Percentiles rank a stretch among this genome's conserved stretches.
Conservation (phyloP, 2,329 filamentous ascomycete species). For the Alternaria ethzedia region DNA sequence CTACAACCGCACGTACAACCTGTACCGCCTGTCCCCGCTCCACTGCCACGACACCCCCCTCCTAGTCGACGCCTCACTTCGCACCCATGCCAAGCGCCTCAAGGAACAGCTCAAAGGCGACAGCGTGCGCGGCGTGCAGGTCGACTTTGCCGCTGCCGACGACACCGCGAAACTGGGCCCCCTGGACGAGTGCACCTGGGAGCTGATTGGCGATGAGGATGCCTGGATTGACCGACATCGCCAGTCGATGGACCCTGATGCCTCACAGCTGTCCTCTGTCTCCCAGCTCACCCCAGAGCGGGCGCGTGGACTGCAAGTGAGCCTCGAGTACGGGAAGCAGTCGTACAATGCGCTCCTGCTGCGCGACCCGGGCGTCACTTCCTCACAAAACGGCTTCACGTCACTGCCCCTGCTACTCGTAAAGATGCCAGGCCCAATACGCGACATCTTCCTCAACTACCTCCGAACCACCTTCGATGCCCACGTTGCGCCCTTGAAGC, state of each 20-base stretch:
- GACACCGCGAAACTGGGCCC: conserved; percentile 55
- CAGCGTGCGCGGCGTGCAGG: conserved; percentile 54
- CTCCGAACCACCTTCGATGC: conserved; percentile 59
- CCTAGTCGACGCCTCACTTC: conserved; percentile 48
- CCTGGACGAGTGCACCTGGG: conserved; percentile 57
- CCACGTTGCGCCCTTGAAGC: conserved; percentile 53
- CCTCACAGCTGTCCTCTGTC: conserved; percentile 31
- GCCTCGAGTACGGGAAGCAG: conserved; percentile 58
- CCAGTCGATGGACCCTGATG: conserved; percentile 42
- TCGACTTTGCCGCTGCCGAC: conserved; percentile 47
- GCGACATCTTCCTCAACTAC: conserved; percentile 58
- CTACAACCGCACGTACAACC: conserved; percentile 61
- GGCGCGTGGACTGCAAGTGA: conserved; percentile 55
- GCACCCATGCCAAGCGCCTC: conserved; percentile 56
- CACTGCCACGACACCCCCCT: conserved; percentile 52
- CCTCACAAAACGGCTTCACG: conserved; percentile 50
- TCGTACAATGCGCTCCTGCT: conserved; percentile 60
- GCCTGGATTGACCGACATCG: conserved; percentile 48
- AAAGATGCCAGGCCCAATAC: conserved; percentile 57
- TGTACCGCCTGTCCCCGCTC: conserved; percentile 62
- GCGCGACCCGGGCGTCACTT: conserved; percentile 41
- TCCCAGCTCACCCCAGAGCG: conserved; percentile 19
- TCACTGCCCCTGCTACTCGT: conserved; percentile 59
- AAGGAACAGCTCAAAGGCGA: conserved; percentile 59
- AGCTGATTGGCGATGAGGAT: conserved; percentile 50